Evolutionary conservation across 768 basidiomycete species (phyloP).

Genomic region (Termitomyces bulborhizus): DNA sequence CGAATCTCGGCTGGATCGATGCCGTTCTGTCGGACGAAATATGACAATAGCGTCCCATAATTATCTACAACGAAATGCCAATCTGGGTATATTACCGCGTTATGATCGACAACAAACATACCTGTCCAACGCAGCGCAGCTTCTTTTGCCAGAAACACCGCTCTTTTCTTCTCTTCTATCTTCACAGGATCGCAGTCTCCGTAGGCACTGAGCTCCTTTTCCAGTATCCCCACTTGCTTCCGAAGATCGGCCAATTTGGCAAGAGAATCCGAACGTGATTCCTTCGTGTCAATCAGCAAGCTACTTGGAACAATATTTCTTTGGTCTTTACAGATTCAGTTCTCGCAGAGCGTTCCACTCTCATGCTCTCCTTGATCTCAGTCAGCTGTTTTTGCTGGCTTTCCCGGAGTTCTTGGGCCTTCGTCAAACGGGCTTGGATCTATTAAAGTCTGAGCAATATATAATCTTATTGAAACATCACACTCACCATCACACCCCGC

Average conservation of each 20-base stretch:
- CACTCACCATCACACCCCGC: slow-evolving; percentile 64
- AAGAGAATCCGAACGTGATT: slow-evolving; percentile 47
- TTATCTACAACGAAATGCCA: slow-evolving; percentile 43
- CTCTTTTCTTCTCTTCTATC: slow-evolving; percentile 71
- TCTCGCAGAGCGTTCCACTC: slow-evolving; percentile 46
- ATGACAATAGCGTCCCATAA: slow-evolving; percentile 54
- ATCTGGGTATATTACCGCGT: not conserved
- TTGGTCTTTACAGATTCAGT: slow-evolving; percentile 46
- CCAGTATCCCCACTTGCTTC: slow-evolving; percentile 43
- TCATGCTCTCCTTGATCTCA: slow-evolving; percentile 43
- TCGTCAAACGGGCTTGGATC: slow-evolving; percentile 53
- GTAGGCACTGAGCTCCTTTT: slow-evolving; percentile 69
- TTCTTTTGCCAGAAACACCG: slow-evolving; percentile 72
- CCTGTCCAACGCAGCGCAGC: slow-evolving; percentile 88
- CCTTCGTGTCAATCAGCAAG: slow-evolving; percentile 32
- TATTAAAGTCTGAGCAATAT: not conserved
- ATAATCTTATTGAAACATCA: not conserved
- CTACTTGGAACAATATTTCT: not conserved
- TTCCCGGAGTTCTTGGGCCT: slow-evolving; percentile 40
- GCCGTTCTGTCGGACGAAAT: slow-evolving; percentile 60
- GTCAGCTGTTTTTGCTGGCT: slow-evolving; percentile 38
- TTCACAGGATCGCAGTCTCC: slow-evolving; percentile 81
- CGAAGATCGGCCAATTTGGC: slow-evolving; percentile 41
- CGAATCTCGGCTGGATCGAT: slow-evolving; percentile 59
- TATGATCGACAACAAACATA: slow-evolving; percentile 27